A percentile compares a stretch with the other conserved stretches of the same genome.
Conservation (phyloP, 352 stramenopile species). For the Globisporangium echinulatum region DNA sequence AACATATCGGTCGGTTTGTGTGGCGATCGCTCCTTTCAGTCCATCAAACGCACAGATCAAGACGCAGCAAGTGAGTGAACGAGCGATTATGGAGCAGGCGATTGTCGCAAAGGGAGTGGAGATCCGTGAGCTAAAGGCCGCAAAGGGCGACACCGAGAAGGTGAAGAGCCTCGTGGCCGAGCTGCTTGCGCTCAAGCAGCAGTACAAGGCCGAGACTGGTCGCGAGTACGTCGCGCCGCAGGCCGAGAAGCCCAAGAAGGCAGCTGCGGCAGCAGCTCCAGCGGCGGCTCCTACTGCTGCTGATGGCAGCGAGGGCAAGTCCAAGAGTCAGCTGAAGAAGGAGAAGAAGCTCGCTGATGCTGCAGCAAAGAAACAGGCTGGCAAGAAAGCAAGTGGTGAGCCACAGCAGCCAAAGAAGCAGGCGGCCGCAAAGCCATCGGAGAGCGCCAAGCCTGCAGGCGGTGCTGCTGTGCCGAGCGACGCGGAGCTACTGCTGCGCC, state of each 20-base stretch:
- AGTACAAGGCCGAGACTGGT: conserved; percentile 77
- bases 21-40: neutral
- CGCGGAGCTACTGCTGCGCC: conserved; percentile 57
- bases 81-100: conserved; percentile 22
- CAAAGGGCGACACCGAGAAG: conserved; percentile 52
- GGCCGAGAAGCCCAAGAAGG: conserved; percentile 14
- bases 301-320: conserved; percentile 34
- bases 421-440: conserved; percentile 42
- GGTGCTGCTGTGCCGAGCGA: conserved; percentile 49
- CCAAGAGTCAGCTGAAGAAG: conserved; percentile 86
- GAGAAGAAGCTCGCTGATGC: conserved; percentile 79
- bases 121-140: conserved; percentile 77
- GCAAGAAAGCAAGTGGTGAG: conserved; percentile 16
- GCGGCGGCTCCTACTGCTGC: conserved; percentile 4
- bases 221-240: conserved; percentile 55
- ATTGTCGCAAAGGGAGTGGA: conserved; percentile 67
- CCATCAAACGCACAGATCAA: neutral
- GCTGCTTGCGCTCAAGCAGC: conserved; percentile 63
- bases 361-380: conserved; percentile 26
- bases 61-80: neutral
- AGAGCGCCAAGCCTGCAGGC: conserved; percentile 65
- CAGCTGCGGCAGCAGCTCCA: conserved; percentile 3
- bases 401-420: conserved; percentile 30
- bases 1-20: neutral
- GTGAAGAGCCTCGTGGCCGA: conserved; percentile 46